Base-by-base conservation (phyloP, 108 stramenopile species). In the Cyclotella choctawhatcheeana region DNA sequence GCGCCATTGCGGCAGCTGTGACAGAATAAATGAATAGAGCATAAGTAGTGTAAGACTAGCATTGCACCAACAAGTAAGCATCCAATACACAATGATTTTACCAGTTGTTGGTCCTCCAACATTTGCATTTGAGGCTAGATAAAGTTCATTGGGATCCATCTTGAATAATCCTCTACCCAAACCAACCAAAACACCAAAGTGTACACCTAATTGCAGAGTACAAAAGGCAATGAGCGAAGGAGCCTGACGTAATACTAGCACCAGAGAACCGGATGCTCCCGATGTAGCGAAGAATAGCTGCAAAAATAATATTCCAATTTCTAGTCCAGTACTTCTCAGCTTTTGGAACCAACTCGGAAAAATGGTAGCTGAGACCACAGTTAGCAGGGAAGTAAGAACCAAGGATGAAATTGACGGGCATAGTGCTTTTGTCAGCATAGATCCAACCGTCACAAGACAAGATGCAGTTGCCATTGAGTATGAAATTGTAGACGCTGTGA, bases 1-100 rank as follows among this genome's bases (percentile, higher is more conserved):
- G 89, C 24, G 95, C 93, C 94, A 97, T 95, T 34, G 95, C 95
- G 5, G 97, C 97, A 8, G 97, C 97, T n/a, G n/a, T n/a, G n/a
- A n/a, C n/a, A n/a, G n/a, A n/a, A n/a, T n/a, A n/a, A n/a, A n/a
- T n/a, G n/a, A n/a, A n/a, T n/a, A n/a, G n/a, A n/a, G n/a, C n/a
- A n/a, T n/a, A n/a, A n/a, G n/a, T n/a, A n/a, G n/a, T n/a, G n/a
- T n/a, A n/a, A n/a, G n/a, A n/a, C n/a, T n/a, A n/a, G n/a, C n/a
- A n/a, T n/a, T n/a, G n/a, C n/a, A n/a, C n/a, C n/a, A n/a, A n/a
- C n/a, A n/a, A n/a, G n/a, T n/a, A n/a, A n/a, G n/a, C n/a, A n/a
- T n/a, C n/a, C n/a, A n/a, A n/a, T n/a, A n/a, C n/a, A n/a, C n/a
- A n/a, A n/a, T n/a, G n/a, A n/a, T n/a, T n/a, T n/a, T n/a, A n/a